Evolutionary conservation across 2,329 filamentous ascomycete species (phyloP), one percentile per base, ranked within the genome.

Genomic region (Apiospora sp.): DNA sequence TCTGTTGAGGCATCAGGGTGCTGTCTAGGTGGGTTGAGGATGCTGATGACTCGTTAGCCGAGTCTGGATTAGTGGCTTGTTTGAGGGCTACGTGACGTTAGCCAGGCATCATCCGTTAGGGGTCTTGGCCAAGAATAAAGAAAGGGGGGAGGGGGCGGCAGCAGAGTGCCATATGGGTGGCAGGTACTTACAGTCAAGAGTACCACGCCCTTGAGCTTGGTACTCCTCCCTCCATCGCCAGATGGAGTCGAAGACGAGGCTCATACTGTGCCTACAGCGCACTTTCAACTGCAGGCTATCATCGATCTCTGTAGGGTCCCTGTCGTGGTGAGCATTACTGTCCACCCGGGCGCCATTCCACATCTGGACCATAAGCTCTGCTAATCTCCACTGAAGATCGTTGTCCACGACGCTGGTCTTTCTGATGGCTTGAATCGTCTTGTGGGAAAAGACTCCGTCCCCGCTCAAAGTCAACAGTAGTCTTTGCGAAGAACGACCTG

Each of bases 151-250:
- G 74, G 64, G 71, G 68, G 74, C 71, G n/a, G 61, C 34, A 43
- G 72, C 48, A 69, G 58, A 71, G 27, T 22, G 37, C 37, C 30
- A 22, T 67, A 10, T 67, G 61, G 19, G 37, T 14, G 37, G 49
- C 69, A 37, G 41, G 67, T 69, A 84, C 89, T 86, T 87, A 94
- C 92, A 88, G 84, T 94, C 92, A 71, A 94, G 87, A 74, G 87
- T 87, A 72, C 92, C 92, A 78, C 92, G 89, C 68, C 91, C 93
- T 80, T 91, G 87, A 68, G 92, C 89, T 81, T 93, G 92, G 77
- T 90, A 94, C 80, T 95, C 93, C 80, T 94, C 92, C 76, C 94
- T 89, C 93, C 93, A 96, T 74, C 93, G 89, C 93, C 93, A 96
- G 69, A 95, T 93, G 16, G 92, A 94, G 82, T 96, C 93, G 78